phyloP scores from a whole-genome alignment of 2,329 filamentous ascomycete species.

The Diaporthe destruens region DNA sequence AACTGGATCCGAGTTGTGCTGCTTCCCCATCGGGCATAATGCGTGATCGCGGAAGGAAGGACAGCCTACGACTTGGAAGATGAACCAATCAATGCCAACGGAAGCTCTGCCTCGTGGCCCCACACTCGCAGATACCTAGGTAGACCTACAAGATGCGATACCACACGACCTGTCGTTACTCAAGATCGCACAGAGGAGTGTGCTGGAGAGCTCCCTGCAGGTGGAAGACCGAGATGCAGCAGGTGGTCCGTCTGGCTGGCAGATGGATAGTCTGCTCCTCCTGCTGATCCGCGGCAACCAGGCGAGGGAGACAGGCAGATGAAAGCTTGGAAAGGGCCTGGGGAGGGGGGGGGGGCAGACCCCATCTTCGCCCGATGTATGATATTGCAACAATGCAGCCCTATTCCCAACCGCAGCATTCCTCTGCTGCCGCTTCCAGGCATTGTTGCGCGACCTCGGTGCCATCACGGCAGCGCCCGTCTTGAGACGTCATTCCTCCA shows the following conservation, averaged over 20 bases:
- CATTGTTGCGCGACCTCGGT: slow-evolving; percentile 14
- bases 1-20: slow-evolving; percentile 19
- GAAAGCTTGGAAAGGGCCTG: not conserved
- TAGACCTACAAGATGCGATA: not conserved
- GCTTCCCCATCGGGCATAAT: slow-evolving; percentile 10
- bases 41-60: slow-evolving; percentile 30
- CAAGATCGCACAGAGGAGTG: not conserved
- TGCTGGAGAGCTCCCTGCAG: slow-evolving; percentile 8
- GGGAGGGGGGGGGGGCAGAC: not conserved
- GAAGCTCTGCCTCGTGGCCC: not conserved
- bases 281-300: not conserved
- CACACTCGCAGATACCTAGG: not conserved
- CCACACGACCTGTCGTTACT: no score
- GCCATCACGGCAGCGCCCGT: slow-evolving; percentile 25
- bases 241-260: slow-evolving; percentile 14
- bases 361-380: slow-evolving; percentile 31
- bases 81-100: not conserved
- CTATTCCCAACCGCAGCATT: slow-evolving; percentile 36
- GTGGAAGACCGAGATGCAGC: slow-evolving; percentile 3
- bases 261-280: slow-evolving; percentile 1
- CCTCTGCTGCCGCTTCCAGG: slow-evolving; percentile 24
- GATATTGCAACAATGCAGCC: slow-evolving; percentile 42
- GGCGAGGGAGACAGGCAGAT: not conserved
- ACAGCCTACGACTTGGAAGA: slow-evolving; percentile 7
- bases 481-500: slow-evolving; percentile 1